Conservation (phyloP, 2,329 filamentous ascomycete species). For the Botrytis byssoidea region DNA sequence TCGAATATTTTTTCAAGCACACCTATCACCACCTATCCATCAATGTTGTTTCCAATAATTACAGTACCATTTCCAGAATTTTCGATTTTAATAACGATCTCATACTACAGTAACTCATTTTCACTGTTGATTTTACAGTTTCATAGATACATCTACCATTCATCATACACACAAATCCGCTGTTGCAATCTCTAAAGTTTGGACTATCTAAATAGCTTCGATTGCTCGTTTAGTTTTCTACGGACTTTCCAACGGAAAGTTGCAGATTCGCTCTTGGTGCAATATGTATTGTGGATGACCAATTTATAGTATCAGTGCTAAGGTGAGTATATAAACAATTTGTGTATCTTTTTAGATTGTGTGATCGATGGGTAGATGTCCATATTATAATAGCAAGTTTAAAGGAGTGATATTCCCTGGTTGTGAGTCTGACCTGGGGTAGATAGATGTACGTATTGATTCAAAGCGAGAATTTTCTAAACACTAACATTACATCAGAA, state of each 20-base stretch:
- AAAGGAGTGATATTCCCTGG: not conserved
- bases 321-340: not conserved
- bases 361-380: not conserved
- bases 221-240: too few relatives aligned
- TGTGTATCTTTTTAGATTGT: not conserved
- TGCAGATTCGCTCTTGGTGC: not conserved
- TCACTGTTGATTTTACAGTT: too few relatives aligned
- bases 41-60: not conserved
- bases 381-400: not conserved
- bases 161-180: too few relatives aligned
- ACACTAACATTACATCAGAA: not conserved
- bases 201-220: too few relatives aligned
- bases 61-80: not conserved
- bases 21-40: not conserved
- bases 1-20: not conserved
- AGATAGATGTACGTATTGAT: too few relatives aligned
- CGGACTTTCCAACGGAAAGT: too few relatives aligned
- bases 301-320: not conserved
- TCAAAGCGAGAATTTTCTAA: too few relatives aligned
- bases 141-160: too few relatives aligned
- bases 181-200: too few relatives aligned
- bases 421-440: too few relatives aligned
- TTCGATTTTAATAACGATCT: not conserved
- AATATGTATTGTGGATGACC: not conserved
- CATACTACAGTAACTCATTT: too few relatives aligned